These are phyloP conservation scores for Penicillium hordei DNA, from an alignment of 2,329 filamentous ascomycete genomes.

Conservation along the genomic window DNA sequence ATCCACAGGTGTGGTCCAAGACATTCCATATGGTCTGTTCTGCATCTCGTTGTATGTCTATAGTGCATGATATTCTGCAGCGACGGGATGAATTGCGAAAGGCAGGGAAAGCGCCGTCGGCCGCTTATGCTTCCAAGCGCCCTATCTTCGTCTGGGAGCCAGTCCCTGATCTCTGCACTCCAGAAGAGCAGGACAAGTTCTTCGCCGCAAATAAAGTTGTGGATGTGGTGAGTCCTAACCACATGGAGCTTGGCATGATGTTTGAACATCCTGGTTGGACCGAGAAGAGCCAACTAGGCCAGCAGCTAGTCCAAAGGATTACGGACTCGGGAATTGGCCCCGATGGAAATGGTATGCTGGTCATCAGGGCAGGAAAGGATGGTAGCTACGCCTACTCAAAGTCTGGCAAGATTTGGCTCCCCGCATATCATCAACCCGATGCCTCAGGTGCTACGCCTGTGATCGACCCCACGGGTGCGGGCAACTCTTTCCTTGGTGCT, in stretches of 20 bases:
- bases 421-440: constrained; percentile 64
- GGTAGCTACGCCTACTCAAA: constrained; percentile 52
- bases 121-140: constrained; percentile 44
- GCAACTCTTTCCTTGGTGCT: constrained; percentile 80
- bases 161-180: constrained; percentile 81
- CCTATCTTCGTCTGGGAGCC: constrained; percentile 94
- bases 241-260: constrained; percentile 81
- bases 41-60: constrained; percentile 70
- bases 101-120: constrained; percentile 29
- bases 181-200: constrained; percentile 59
- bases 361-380: constrained; percentile 63
- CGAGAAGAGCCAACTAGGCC: constrained; percentile 28
- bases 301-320: constrained; percentile 37
- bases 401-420: constrained; percentile 63
- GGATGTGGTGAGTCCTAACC: constrained; percentile 74
- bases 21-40: constrained; percentile 89
- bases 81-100: constrained; percentile 44
- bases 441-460: constrained; percentile 50
- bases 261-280: constrained; percentile 60
- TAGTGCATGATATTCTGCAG: constrained; percentile 69
- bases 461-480: constrained; percentile 90
- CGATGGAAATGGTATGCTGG: constrained; percentile 39
- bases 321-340: constrained; percentile 40
- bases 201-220: constrained; percentile 54
- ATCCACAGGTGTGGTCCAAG: constrained; percentile 65